phyloP scores from a whole-genome alignment of 2,329 filamentous ascomycete genomes.

The Neonectria ditissima region DNA sequence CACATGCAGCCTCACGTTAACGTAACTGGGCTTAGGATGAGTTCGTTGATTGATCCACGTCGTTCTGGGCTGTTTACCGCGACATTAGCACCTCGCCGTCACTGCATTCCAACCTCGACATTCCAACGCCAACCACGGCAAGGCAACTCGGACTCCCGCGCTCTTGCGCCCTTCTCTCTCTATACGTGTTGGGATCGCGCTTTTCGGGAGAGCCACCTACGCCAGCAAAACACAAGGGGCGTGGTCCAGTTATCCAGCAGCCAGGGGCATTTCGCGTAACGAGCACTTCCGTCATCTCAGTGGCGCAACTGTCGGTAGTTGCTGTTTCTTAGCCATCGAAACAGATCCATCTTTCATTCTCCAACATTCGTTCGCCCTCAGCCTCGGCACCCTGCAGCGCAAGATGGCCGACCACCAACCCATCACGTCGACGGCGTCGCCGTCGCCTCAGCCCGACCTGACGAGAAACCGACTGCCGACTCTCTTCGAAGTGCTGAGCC shows the following conservation, averaged over 20 bases:
- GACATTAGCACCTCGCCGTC: slow-evolving; percentile 35
- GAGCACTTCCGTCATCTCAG: slow-evolving; percentile 32
- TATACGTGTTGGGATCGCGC: slow-evolving; percentile 25
- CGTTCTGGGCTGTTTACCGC: slow-evolving; percentile 41
- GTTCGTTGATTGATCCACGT: slow-evolving; percentile 37
- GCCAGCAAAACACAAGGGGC: slow-evolving; percentile 30
- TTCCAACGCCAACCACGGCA: slow-evolving; percentile 38
- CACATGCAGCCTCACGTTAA: slow-evolving; percentile 30
- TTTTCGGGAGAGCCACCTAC: slow-evolving; percentile 28
- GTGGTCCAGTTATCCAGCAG: slow-evolving; percentile 27
- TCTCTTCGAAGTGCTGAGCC: slow-evolving; percentile 93
- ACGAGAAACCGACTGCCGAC: slow-evolving; percentile 89
- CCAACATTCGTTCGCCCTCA: slow-evolving; percentile 28
- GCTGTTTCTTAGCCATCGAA: slow-evolving; percentile 31
- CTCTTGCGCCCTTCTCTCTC: slow-evolving; percentile 32
- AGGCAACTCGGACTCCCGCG: slow-evolving; percentile 36
- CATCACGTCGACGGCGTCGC: slow-evolving; percentile 50
- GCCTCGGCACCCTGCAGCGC: slow-evolving; percentile 24
- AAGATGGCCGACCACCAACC: slow-evolving; percentile 46
- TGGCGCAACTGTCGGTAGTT: slow-evolving; percentile 29
- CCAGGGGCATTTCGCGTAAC: slow-evolving; percentile 39
- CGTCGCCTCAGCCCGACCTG: slow-evolving; percentile 69
- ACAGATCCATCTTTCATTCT: slow-evolving; percentile 33
- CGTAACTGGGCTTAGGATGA: slow-evolving; percentile 37
- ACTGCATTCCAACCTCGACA: slow-evolving; percentile 42